Conservation (phyloP, 2,329 filamentous ascomycete species). For the Sordariomycetes sp. region DNA sequence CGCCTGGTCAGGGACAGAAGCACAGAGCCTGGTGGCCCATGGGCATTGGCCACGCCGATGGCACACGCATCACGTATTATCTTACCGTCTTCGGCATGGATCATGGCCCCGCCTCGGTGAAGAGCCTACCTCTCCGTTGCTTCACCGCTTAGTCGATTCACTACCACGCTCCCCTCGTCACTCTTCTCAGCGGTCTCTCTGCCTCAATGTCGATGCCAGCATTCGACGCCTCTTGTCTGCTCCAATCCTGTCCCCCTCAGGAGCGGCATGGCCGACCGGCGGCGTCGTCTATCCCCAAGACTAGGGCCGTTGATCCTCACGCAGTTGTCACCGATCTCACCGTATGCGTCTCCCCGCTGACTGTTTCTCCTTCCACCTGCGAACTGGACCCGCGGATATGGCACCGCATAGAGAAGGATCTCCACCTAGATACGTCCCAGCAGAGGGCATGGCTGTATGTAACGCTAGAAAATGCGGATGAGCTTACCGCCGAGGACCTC, state of each 20-base stretch:
- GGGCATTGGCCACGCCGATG: too few species aligned
- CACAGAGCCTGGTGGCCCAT: too few species aligned
- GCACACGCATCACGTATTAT: background rate
- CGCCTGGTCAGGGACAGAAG: too few species aligned
- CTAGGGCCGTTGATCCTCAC: conserved; percentile 7
- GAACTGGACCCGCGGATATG: conserved; percentile 57
- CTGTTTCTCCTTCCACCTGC: conserved; percentile 41
- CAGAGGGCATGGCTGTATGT: conserved; percentile 60
- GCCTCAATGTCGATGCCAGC: background rate
- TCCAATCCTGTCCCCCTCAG: background rate
- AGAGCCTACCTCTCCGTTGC: background rate
- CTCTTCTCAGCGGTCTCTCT: background rate
- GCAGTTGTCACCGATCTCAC: conserved; percentile 19
- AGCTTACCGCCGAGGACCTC: conserved; percentile 59
- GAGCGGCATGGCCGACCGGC: background rate
- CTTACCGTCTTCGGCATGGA: background rate
- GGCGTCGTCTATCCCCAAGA: background rate
- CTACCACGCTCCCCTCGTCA: background rate
- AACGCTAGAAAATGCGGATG: conserved; percentile 73
- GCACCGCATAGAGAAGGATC: conserved; percentile 80
- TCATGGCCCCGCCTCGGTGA: background rate
- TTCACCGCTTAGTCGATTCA: background rate
- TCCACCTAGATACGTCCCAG: conserved; percentile 64
- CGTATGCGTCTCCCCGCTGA: conserved; percentile 11
- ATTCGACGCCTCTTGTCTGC: background rate